Conservation (phyloP, 140 eudicot species). For the Stevia rebaudiana region DNA sequence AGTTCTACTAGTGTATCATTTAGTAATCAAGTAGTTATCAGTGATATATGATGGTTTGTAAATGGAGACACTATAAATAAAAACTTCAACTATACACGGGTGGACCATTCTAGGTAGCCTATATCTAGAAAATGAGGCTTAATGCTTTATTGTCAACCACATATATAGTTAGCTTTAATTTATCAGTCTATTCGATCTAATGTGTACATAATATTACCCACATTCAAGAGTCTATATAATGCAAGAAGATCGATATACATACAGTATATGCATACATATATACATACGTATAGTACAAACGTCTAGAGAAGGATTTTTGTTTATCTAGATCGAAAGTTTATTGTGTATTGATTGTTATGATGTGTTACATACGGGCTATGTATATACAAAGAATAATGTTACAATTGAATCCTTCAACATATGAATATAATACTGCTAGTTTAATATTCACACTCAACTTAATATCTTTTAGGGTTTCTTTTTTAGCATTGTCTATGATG, state of each 20-base stretch:
- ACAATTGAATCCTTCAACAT: too few species aligned
- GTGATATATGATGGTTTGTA: slow-evolving; percentile 23
- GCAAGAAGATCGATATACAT: not conserved
- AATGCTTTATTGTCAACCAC: slow-evolving; percentile 36
- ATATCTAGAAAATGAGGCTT: slow-evolving; percentile 24
- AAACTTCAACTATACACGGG: slow-evolving; percentile 5
- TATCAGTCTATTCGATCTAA: slow-evolving; percentile 17
- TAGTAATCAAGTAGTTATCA: slow-evolving; percentile 29
- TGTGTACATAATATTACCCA: slow-evolving; percentile 24
- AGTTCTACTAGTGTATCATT: slow-evolving; percentile 24
- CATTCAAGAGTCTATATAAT: not conserved
- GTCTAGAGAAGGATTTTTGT: not conserved
- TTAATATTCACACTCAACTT: too few species aligned
- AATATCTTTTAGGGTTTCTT: too few species aligned
- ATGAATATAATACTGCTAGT: too few species aligned
- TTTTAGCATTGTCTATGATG: too few species aligned
- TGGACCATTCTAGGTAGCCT: slow-evolving; percentile 41
- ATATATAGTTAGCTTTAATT: slow-evolving; percentile 33
- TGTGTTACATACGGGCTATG: too few species aligned
- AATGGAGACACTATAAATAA: slow-evolving; percentile 16
- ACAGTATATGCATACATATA: not conserved
- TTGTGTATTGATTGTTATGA: not conserved
- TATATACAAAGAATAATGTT: too few species aligned
- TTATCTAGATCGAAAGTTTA: not conserved
- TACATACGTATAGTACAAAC: not conserved